These are phyloP conservation scores for Sugiyamaella boreocaroliniensis DNA, from an alignment of 805 yeast genomes.

Conservation along the genomic window DNA sequence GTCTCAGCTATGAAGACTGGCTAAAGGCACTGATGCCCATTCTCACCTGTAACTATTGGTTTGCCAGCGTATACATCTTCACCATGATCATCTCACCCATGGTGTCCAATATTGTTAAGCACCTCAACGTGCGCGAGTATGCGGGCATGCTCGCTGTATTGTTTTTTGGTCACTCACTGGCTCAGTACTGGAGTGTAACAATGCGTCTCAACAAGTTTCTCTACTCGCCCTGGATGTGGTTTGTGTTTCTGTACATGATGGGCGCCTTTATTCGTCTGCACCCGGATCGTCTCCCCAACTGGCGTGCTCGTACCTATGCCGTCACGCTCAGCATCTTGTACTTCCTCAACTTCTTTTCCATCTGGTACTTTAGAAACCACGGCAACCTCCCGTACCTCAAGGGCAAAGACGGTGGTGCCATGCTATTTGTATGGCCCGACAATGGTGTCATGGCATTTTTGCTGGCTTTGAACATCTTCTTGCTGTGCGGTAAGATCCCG, in stretches of 20 bases:
- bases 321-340: background rate
- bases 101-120: background rate
- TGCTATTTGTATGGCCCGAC: background rate
- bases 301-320: background rate
- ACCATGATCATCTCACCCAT: conserved; percentile 1
- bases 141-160: background rate
- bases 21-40: conserved; percentile 1
- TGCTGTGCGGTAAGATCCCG: background rate
- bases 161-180: background rate
- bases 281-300: background rate
- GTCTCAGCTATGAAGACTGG: background rate
- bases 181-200: background rate
- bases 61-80: conserved; percentile 1
- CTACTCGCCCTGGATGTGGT: conserved; percentile 1
- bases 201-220: background rate
- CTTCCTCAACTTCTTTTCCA: background rate
- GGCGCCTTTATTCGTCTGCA: conserved; percentile 2
- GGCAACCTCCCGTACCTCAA: background rate
- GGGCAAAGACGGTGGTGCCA: background rate
- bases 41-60: conserved; percentile 3
- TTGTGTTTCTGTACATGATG: conserved; percentile 1
- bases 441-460: background rate
- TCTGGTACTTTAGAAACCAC: background rate
- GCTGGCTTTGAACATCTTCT: background rate
- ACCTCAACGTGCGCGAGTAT: background rate